phyloP scores from a whole-genome alignment of 2,329 filamentous ascomycete genomes.

The Aureobasidium lini region DNA sequence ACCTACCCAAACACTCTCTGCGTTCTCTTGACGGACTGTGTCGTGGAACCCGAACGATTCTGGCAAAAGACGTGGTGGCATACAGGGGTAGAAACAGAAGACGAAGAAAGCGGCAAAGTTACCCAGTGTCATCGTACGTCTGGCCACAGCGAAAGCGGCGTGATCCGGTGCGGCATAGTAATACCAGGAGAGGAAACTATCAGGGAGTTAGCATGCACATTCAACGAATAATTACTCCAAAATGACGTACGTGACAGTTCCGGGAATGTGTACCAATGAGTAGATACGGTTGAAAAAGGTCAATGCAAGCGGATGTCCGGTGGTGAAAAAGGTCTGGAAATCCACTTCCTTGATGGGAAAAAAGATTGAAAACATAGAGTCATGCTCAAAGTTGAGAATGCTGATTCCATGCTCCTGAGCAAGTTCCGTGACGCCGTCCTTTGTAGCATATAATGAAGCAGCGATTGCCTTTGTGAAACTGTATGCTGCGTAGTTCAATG shows the following conservation, averaged over 20 bases:
- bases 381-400: conserved; percentile 48
- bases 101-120: conserved; percentile 45
- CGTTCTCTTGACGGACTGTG: conserved; percentile 37
- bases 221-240: too few relatives aligned
- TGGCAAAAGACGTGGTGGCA: conserved; percentile 42
- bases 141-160: conserved; percentile 33
- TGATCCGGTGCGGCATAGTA: conserved; percentile 49
- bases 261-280: conserved; percentile 55
- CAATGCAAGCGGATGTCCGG: conserved; percentile 44
- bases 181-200: conserved; percentile 53
- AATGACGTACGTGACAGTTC: conserved; percentile 46
- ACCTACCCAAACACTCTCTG: conserved; percentile 36
- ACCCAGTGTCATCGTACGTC: conserved; percentile 38
- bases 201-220: conserved; percentile 12
- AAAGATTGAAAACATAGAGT: conserved; percentile 42
- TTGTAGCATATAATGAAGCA: conserved; percentile 45
- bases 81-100: conserved; percentile 44
- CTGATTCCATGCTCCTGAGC: conserved; percentile 49
- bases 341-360: conserved; percentile 47
- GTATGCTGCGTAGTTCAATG: conserved; percentile 58
- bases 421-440: conserved; percentile 48
- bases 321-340: conserved; percentile 51
- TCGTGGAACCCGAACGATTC: conserved; percentile 35
- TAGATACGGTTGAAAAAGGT: conserved; percentile 53
- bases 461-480: conserved; percentile 46